These are phyloP conservation scores for Suillus decipiens DNA, from an alignment of 768 basidiomycete genomes.

Conservation along the genomic window DNA sequence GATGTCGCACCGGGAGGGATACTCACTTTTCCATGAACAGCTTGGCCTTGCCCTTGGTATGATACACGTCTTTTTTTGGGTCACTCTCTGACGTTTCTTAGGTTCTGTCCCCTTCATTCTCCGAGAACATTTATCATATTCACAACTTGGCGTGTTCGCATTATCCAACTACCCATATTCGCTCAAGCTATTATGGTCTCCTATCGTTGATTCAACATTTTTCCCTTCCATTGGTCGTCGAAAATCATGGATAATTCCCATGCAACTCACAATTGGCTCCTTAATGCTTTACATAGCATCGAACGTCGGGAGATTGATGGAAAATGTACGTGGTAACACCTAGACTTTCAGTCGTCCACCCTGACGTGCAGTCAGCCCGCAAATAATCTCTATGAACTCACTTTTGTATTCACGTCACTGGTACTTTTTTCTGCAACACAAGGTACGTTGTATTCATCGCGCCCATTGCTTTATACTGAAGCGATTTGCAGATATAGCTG, in stretches of 20 bases:
- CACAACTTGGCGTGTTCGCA: slow-evolving; percentile 92
- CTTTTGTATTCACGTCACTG: slow-evolving; percentile 82
- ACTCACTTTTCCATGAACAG: slow-evolving; percentile 36
- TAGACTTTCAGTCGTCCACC: slow-evolving; percentile 13
- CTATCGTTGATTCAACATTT: slow-evolving; percentile 93
- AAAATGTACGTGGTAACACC: slow-evolving; percentile 53
- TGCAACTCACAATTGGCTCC: slow-evolving; percentile 87
- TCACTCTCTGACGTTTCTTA: slow-evolving; percentile 28
- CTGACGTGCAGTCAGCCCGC: slow-evolving; percentile 57
- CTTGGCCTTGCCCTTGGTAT: slow-evolving; percentile 86
- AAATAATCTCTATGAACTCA: slow-evolving; percentile 75
- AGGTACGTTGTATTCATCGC: slow-evolving; percentile 49
- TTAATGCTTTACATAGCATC: slow-evolving; percentile 79
- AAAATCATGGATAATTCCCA: slow-evolving; percentile 99
- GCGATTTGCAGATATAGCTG: slow-evolving; percentile 78
- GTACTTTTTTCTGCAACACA: slow-evolving; percentile 97
- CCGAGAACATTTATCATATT: slow-evolving; percentile 94
- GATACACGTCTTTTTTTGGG: slow-evolving; percentile 17
- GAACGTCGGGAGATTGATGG: slow-evolving; percentile 74
- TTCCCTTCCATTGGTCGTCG: slow-evolving; percentile 82
- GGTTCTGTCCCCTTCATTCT: slow-evolving; percentile 97
- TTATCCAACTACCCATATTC: slow-evolving; percentile 95
- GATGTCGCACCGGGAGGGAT: not conserved
- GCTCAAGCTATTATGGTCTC: slow-evolving; percentile 95
- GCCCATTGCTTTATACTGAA: slow-evolving; percentile 19